A percentile compares a stretch with the other conserved stretches of the same genome.
These are phyloP conservation scores for Penicillium sp. DNA, from an alignment of 2,329 filamentous ascomycete species.

Conservation along the genomic window DNA sequence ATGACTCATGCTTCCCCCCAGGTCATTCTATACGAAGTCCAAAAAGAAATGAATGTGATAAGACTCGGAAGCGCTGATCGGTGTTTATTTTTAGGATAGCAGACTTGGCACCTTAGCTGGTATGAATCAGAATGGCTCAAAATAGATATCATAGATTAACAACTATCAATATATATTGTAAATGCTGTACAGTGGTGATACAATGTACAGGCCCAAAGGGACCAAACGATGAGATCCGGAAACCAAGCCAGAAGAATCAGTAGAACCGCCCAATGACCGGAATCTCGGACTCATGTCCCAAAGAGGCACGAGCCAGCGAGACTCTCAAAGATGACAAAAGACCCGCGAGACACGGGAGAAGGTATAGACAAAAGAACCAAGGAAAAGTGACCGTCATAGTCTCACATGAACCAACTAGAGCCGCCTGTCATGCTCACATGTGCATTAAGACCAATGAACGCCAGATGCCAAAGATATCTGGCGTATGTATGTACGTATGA, in stretches of 20 bases:
- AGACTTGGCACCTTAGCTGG: no score
- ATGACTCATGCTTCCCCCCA: slow-evolving; percentile 24
- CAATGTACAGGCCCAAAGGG: slow-evolving; percentile 3
- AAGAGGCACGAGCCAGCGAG: neutral
- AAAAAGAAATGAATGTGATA: neutral
- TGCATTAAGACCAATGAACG: slow-evolving; percentile 15
- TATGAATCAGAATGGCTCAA: neutral
- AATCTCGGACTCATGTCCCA: neutral
- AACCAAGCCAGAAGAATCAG: neutral
- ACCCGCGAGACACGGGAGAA: neutral
- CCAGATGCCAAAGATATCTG: slow-evolving; percentile 3
- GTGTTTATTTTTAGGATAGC: no score
- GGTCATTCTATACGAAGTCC: neutral
- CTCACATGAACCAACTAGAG: slow-evolving; percentile 5
- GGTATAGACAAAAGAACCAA: slow-evolving; percentile 10
- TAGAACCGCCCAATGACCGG: neutral
- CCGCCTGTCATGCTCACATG: slow-evolving; percentile 13
- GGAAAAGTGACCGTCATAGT: slow-evolving; percentile 4
- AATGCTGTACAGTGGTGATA: slow-evolving; percentile 1
- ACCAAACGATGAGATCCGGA: neutral
- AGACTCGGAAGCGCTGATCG: no score
- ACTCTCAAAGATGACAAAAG: neutral
- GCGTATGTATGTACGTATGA: slow-evolving; percentile 9
- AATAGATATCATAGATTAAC: slow-evolving; percentile 1
- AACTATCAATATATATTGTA: neutral